Evolutionary conservation across 1,284 basidiomycete genomes (phyloP).

Genomic region (Moesziomyces antarcticus): DNA sequence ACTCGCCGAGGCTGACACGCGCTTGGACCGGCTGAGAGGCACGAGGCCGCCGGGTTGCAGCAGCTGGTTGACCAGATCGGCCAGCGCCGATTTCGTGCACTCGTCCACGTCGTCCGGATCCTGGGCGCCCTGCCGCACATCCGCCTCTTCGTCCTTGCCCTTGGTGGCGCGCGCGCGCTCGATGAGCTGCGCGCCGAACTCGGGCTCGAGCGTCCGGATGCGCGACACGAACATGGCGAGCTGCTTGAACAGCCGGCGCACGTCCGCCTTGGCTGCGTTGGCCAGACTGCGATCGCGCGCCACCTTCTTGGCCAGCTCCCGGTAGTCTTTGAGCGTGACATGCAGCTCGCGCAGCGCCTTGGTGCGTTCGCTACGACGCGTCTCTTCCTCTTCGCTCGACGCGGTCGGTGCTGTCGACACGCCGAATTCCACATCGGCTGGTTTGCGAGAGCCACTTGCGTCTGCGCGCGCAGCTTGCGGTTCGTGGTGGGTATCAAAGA

Average conservation of each 20-base stretch:
- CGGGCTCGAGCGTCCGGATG: slow-evolving; percentile 31
- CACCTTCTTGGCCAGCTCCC: slow-evolving; percentile 45
- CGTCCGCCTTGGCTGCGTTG: slow-evolving; percentile 23
- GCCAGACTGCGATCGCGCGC: slow-evolving; percentile 51
- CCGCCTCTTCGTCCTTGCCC: slow-evolving; percentile 25
- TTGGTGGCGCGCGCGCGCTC: slow-evolving; percentile 20
- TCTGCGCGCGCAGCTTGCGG: slow-evolving; percentile 2
- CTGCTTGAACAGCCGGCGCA: slow-evolving; percentile 36
- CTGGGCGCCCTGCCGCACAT: slow-evolving; percentile 7
- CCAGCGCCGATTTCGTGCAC: slow-evolving; percentile 27
- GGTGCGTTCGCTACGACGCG: slow-evolving; percentile 15
- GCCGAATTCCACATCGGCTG: slow-evolving; percentile 7
- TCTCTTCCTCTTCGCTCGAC: slow-evolving; percentile 10
- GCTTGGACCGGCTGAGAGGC: slow-evolving; percentile 37
- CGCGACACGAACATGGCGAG: slow-evolving; percentile 36
- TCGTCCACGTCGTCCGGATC: slow-evolving; percentile 47
- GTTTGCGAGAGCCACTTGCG: background rate
- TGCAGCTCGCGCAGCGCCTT: slow-evolving; percentile 31
- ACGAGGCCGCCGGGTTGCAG: slow-evolving; percentile 36
- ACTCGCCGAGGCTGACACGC: slow-evolving; percentile 5
- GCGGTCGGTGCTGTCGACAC: background rate
- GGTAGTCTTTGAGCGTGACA: slow-evolving; percentile 45
- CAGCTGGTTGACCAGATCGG: slow-evolving; percentile 28
- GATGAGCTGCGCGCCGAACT: slow-evolving; percentile 24
- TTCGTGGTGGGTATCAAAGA: slow-evolving; percentile 10